Evolutionary conservation across 371 early-diverging fungal genomes (phyloP).

Genomic region (Globomyces sp.): DNA sequence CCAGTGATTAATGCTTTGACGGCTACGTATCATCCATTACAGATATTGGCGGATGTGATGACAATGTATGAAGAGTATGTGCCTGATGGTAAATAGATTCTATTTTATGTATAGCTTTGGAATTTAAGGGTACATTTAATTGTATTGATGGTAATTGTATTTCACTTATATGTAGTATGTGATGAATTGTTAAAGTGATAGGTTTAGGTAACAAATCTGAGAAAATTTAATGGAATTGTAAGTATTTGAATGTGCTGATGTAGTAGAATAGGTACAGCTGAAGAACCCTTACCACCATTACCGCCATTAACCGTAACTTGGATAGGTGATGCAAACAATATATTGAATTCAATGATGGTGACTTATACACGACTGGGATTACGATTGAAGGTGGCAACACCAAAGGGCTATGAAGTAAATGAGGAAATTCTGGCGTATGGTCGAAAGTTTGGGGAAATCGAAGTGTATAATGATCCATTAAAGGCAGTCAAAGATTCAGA

Average conservation of each 20-base stretch:
- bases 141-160: too few species aligned
- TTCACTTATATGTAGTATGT: too few species aligned
- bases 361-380: slow-evolving; percentile 88
- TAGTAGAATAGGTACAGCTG: slow-evolving; percentile 8
- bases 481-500: slow-evolving; percentile 80
- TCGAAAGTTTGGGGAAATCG: slow-evolving; percentile 38
- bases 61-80: slow-evolving; percentile 79
- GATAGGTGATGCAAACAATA: slow-evolving; percentile 97
- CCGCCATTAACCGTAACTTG: slow-evolving; percentile 78
- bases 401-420: slow-evolving; percentile 72
- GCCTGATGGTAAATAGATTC: slow-evolving; percentile 23
- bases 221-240: too few species aligned
- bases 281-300: slow-evolving; percentile 28
- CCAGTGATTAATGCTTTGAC: slow-evolving; percentile 95
- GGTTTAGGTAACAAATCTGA: too few species aligned
- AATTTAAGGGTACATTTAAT: background rate
- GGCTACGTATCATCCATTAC: slow-evolving; percentile 92
- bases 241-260: too few species aligned
- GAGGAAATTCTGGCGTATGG: slow-evolving; percentile 60
- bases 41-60: slow-evolving; percentile 92
- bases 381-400: slow-evolving; percentile 79
- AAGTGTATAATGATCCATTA: slow-evolving; percentile 64
- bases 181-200: too few species aligned
- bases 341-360: slow-evolving; percentile 83
- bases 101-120: background rate